Base-by-base conservation (phyloP, 306 rosid species). In the Pterocarpus macrocarpus region DNA sequence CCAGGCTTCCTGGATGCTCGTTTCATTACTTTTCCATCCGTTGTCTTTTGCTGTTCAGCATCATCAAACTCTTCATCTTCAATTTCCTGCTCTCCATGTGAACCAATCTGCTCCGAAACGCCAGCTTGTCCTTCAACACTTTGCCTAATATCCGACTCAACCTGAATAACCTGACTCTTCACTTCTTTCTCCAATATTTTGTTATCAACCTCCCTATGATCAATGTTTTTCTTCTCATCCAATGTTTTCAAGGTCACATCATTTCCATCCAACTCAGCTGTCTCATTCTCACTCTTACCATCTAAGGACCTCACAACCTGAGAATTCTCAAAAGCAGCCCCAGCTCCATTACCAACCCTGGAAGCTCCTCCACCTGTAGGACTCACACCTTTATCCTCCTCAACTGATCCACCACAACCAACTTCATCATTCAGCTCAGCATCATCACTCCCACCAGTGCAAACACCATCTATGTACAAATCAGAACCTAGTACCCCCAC, bases 401-500 rank as follows among this genome's bases (percentile, higher is more conserved):
- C 87, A 6, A 22, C 57, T 28, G 77, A 58, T 30, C 63, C 61
- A 55, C 49, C 79, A 13, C 73, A 80, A 50, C 67, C 85, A 44
- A 45, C 79, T 80, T 71, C 90, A 35, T 52, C 77, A 39, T 71
- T 71, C 64, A 82, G 22, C 85, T 82, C 80, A 17, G 69, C 72
- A 34, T 45, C 72, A 41, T 44, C 73, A 68, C 58, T 53, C 47
- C 73, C 88, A 74, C 81, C 76, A 41, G 88, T 84, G 71, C 91
- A 92, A 76, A 91, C 94, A 61, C 89, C 92, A 82, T 90, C 93
- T 84, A 86, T 87, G 84, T 82, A 85, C 80, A 88, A 85, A 86
- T 88, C 89, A 72, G 97, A 85, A 78, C 87, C 97, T 70, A 88
- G 85, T 30, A 92, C 94, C 83, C 87, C 92, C 69, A 92, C 91